Base-by-base conservation (phyloP, 108 stramenopile species). In the Fragilaria crotonensis region DNA sequence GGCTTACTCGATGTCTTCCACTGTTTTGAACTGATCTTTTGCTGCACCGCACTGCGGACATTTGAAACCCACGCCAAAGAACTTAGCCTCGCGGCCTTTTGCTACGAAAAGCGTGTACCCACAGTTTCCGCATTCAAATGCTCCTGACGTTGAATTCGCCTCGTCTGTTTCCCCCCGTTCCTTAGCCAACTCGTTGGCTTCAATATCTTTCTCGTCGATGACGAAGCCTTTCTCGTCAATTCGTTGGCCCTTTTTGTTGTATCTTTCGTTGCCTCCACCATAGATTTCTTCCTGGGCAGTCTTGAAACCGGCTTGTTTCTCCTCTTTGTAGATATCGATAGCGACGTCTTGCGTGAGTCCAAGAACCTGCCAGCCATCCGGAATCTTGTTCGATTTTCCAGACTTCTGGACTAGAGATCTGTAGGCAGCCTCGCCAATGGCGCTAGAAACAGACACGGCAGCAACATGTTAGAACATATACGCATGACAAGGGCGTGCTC, bases 91-190 rank as follows among this genome's bases (percentile, higher is more conserved):
- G 58, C 91, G 66, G 36, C 94, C 94, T 50, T 85, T 74, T 1
- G 92, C 92, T 47, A 91, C 72, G n/a, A n/a, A n/a, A n/a, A 95
- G 60, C 7, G 87, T 95, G 78, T 84, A 93, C 14, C 88, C 86
- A 62, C 93, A 94, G 0, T 84, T 72, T 23, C 58, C 57, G 53
- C 93, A 94, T 71, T 89, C 92, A 52, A 66, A 85, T 3, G 75
- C 80, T 41, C 70, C 25, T 31, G 31, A 52, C 26, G 60, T 47
- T 11, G 60, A 69, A 33, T 66, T 64, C 29, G 57, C 56, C 33
- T 57, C 56, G 14, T 71, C 51, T 4, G 55, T 57, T 9, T 80
- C 67, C 7, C 73, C 75, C 1, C 63, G 56, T 25, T 74, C 73
- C 3, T 65, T 65, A 25, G 64, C 66, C 2, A 61, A 69, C 41